Conservation (phyloP, 331 rosid genomes). For the Malus hybrid region DNA sequence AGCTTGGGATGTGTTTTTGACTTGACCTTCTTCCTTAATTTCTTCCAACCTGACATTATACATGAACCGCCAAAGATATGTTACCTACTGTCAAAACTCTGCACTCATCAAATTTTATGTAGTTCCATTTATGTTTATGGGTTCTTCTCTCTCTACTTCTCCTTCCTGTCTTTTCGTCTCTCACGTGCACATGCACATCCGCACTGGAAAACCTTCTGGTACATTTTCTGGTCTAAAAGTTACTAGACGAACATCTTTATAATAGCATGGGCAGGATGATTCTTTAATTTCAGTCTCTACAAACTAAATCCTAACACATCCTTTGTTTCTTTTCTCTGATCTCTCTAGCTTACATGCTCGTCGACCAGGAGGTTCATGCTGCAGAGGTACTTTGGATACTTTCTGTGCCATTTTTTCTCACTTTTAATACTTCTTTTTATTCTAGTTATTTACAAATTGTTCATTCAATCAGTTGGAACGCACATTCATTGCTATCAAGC, state of each 20-base stretch:
- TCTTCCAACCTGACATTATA: not conserved
- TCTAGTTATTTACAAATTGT: constrained; percentile 1
- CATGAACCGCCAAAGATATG: not conserved
- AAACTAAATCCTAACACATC: not conserved
- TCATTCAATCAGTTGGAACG: constrained; percentile 65
- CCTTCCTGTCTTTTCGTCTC: not conserved
- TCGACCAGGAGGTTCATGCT: constrained; percentile 92
- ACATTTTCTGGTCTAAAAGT: not conserved
- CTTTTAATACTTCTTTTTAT: not conserved
- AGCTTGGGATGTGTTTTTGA: not conserved
- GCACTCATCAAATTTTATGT: not conserved
- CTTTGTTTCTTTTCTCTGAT: not conserved
- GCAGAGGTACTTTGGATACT: constrained; percentile 54
- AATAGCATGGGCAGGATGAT: not conserved
- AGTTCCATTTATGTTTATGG: not conserved
- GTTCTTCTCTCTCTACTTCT: not conserved
- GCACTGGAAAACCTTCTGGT: not conserved
- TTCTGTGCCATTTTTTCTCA: constrained; percentile 1
- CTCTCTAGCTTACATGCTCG: constrained; percentile 64
- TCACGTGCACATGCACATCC: not conserved
- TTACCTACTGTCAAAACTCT: not conserved
- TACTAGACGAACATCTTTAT: not conserved
- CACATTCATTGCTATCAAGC: constrained; percentile 97
- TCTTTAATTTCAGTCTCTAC: not conserved
- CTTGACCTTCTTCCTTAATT: not conserved